These are phyloP conservation scores for Moricandia moricandioides DNA, from an alignment of 345 rosid species.

Conservation along the genomic window DNA sequence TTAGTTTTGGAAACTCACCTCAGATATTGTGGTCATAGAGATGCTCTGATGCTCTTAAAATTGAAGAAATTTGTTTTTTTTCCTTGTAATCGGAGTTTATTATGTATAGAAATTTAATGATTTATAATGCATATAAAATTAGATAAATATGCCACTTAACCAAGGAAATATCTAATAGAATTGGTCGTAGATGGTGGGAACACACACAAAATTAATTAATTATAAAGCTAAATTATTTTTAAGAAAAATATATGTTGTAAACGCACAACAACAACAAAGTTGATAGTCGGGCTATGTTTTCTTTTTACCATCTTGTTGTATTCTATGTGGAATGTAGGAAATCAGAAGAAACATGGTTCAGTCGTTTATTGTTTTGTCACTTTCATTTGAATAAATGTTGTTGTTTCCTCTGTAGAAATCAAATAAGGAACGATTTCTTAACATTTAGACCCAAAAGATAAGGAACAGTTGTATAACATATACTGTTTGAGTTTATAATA, in stretches of 20 bases:
- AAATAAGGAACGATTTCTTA: not conserved
- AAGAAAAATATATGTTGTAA: not conserved
- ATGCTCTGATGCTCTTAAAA: too few relatives aligned
- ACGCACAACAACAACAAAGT: not conserved
- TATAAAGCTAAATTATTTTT: not conserved
- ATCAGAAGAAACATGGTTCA: not conserved
- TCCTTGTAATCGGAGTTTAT: too few relatives aligned
- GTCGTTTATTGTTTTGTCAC: not conserved
- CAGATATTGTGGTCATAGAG: too few relatives aligned
- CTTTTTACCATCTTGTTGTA: not conserved
- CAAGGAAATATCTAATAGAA: not conserved
- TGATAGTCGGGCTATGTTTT: not conserved
- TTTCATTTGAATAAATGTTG: not conserved
- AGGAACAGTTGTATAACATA: not conserved
- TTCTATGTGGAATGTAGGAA: not conserved
- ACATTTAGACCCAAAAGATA: not conserved
- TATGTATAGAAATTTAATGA: too few relatives aligned
- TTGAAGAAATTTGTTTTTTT: too few relatives aligned
- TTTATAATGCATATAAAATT: too few relatives aligned
- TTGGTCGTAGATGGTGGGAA: not conserved
- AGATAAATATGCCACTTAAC: not conserved
- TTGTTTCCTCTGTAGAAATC: not conserved
- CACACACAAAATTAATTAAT: not conserved
- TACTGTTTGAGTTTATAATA: slow-evolving; percentile 3
- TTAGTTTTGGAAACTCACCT: too few relatives aligned